Conservation (phyloP, 2,329 filamentous ascomycete genomes). For the Beauveria varroae region DNA sequence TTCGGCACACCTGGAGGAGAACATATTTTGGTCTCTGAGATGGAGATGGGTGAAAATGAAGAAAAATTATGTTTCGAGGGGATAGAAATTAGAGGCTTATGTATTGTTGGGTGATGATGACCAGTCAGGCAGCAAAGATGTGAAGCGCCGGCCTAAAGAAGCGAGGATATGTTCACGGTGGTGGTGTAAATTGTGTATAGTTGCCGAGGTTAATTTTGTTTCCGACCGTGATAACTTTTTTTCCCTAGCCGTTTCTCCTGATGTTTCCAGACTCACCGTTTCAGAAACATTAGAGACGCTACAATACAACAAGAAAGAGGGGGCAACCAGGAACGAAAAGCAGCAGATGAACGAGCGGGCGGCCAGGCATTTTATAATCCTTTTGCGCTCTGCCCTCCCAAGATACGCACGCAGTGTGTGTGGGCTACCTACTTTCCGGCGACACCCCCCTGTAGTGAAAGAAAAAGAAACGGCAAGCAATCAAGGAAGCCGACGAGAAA, state of each 20-base stretch:
- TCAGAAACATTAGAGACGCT: background rate
- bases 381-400: background rate
- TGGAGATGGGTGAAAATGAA: background rate
- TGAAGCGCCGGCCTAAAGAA: background rate
- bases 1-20: conserved; percentile 37
- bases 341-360: background rate
- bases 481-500: background rate
- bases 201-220: background rate
- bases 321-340: background rate
- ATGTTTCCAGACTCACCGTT: conserved; percentile 1
- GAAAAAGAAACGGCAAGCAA: background rate
- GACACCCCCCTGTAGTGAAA: background rate
- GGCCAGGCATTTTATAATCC: conserved; percentile 2
- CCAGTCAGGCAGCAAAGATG: conserved; percentile 1
- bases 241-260: background rate
- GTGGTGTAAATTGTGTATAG: background rate
- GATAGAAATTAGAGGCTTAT: background rate
- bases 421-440: conserved; percentile 1
- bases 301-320: background rate
- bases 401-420: background rate
- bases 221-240: background rate
- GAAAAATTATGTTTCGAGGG: background rate
- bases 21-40: conserved; percentile 30
- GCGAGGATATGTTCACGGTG: background rate
- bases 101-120: background rate